Base-by-base conservation (phyloP, 768 basidiomycete species). In the Phaeolepiota aurea region DNA sequence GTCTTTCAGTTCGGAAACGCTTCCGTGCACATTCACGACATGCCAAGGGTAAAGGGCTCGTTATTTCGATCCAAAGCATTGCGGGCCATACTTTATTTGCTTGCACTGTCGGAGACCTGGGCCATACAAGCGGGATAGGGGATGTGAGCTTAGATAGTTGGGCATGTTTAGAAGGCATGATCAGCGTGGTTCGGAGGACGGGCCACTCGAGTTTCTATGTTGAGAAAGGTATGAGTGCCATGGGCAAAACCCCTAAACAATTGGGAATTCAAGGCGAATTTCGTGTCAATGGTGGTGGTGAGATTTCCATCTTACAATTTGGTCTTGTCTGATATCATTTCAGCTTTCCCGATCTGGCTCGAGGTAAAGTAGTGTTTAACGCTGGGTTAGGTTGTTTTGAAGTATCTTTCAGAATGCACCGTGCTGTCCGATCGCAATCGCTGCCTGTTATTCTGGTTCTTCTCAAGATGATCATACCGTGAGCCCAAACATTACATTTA, bases 121-220 rank as follows among this genome's bases (percentile, higher is more conserved):
- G 85, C 1, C 74, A 76, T 49, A 55, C 58, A 10, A 73, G 72
- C 32, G 82, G 82, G 13, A 67, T 79, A 28, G 79, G 80, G 11
- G 87, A 87, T 59, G 81, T 87, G 46, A 84, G 80, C 48, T 56
- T 87, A 52, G 86, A 90, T 53, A 84, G 82, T 48, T 90, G 87
- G 87, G 58, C 74, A 20, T 76, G 74, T 51, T 53, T 89, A 32
- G 83, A 89, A 60, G 78, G 81, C 31, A 88, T 89, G 82, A 67
- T 88, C 48, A 76, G 74, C 30, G 80, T 87, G 18, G 86, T 87
- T 34, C 75, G 71, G 49, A 70, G 85, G 44, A 89, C 86, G 13
- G 86, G 87, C 1, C 87, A 89, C 55, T 86, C 85, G 5, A 87
- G 81, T 48, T 89, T 69, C 57, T 90, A 90, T 57, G 83, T 90